Percentiles rank a stretch among this genome's conserved stretches.
These are phyloP conservation scores for Backusella circina DNA, from an alignment of 192 early-diverging fungal species.

Conservation along the genomic window DNA sequence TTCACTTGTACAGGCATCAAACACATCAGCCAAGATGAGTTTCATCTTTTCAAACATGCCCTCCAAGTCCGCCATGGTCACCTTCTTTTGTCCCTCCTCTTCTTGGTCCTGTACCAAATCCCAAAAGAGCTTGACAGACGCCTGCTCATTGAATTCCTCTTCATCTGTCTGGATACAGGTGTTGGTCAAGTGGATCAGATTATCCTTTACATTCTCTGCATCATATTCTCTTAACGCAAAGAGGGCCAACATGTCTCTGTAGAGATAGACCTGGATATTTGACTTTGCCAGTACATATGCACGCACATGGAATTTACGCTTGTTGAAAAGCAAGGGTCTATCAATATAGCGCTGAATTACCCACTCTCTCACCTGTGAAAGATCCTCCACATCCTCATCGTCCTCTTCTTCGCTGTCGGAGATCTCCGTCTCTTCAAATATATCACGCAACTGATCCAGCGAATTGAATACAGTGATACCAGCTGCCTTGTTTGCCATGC, in stretches of 20 bases:
- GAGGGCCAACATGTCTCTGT: slow-evolving; percentile 59
- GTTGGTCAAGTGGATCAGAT: slow-evolving; percentile 58
- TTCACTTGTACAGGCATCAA: slow-evolving; percentile 56
- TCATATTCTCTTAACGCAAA: slow-evolving; percentile 56
- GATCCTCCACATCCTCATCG: slow-evolving; percentile 32
- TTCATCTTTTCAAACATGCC: slow-evolving; percentile 56
- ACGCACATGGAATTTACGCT: slow-evolving; percentile 66
- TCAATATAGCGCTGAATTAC: slow-evolving; percentile 66
- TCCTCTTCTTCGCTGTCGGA: slow-evolving; percentile 43
- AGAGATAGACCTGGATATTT: slow-evolving; percentile 55
- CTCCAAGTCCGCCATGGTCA: slow-evolving; percentile 37
- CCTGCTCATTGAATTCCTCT: slow-evolving; percentile 44
- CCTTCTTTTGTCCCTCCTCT: background rate
- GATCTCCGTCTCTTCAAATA: slow-evolving; percentile 37
- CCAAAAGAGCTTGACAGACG: slow-evolving; percentile 57
- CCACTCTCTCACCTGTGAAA: slow-evolving; percentile 65
- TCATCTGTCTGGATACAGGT: slow-evolving; percentile 58
- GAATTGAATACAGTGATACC: slow-evolving; percentile 64
- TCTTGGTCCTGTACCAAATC: slow-evolving; percentile 30
- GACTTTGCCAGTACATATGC: slow-evolving; percentile 59
- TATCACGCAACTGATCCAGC: slow-evolving; percentile 38
- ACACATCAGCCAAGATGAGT: slow-evolving; percentile 47
- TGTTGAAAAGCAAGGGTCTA: slow-evolving; percentile 46
- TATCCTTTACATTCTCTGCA: slow-evolving; percentile 39
- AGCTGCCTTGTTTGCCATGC: slow-evolving; percentile 58